phyloP scores from a whole-genome alignment of 805 yeast species.

The Groenewaldozyma tartarivorans region DNA sequence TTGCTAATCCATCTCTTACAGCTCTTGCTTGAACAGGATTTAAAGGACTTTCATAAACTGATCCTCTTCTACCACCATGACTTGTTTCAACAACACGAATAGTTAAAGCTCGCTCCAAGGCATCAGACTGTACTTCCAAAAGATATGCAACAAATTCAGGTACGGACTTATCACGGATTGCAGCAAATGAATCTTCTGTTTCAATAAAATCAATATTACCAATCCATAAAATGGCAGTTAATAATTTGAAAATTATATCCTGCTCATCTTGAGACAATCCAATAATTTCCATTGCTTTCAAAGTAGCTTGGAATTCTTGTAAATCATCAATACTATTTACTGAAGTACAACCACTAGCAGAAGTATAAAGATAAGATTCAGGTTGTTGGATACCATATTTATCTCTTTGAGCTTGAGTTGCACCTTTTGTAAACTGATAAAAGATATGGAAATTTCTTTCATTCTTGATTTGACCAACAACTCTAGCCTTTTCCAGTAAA shows the following conservation, averaged over 20 bases:
- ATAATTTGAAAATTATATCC: slow-evolving; percentile 77
- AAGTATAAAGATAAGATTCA: slow-evolving; percentile 83
- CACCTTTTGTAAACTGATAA: slow-evolving; percentile 90
- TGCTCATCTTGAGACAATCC: slow-evolving; percentile 78
- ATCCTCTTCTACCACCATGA: slow-evolving; percentile 82
- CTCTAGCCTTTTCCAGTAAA: slow-evolving; percentile 88
- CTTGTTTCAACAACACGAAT: slow-evolving; percentile 91
- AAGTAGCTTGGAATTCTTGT: slow-evolving; percentile 68
- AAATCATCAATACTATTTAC: slow-evolving; percentile 83
- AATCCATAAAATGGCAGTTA: slow-evolving; percentile 85
- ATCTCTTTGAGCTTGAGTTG: slow-evolving; percentile 75
- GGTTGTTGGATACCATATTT: slow-evolving; percentile 87
- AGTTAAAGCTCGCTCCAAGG: slow-evolving; percentile 56
- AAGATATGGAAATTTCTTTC: slow-evolving; percentile 97
- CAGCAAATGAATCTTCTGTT: slow-evolving; percentile 78
- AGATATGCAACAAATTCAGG: slow-evolving; percentile 90
- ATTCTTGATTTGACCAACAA: slow-evolving; percentile 84
- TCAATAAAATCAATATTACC: slow-evolving; percentile 86
- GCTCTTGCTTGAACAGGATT: slow-evolving; percentile 85
- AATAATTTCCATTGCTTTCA: slow-evolving; percentile 78
- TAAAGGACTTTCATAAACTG: slow-evolving; percentile 88
- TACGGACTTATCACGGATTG: slow-evolving; percentile 77
- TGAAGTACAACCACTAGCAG: slow-evolving; percentile 72
- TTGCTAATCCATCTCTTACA: slow-evolving; percentile 89
- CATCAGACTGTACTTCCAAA: slow-evolving; percentile 64